phyloP scores from a whole-genome alignment of 2,329 filamentous ascomycete species.

The Fusarium sp. region DNA sequence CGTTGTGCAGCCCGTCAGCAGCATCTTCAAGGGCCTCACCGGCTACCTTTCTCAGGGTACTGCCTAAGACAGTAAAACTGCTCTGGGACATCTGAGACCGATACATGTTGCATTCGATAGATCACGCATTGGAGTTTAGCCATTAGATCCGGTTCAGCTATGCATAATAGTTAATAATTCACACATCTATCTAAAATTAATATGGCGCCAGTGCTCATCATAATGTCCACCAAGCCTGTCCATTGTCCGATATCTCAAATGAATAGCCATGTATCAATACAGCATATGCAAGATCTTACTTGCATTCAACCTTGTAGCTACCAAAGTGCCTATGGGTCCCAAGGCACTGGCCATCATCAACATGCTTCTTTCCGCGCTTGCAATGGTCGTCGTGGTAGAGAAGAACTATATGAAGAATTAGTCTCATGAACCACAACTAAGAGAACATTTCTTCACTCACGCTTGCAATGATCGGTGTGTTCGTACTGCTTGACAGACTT shows the following conservation, averaged over 20 bases:
- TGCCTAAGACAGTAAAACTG: neutral
- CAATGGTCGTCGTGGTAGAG: slow-evolving; percentile 18
- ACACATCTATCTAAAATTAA: slow-evolving; percentile 5
- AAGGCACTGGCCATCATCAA: slow-evolving; percentile 19
- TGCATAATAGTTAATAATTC: slow-evolving; percentile 18
- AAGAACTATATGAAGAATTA: neutral
- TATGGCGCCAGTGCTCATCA: neutral
- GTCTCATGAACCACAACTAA: fast-evolving
- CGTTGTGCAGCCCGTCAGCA: slow-evolving; percentile 16
- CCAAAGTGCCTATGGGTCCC: slow-evolving; percentile 7
- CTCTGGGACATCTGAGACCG: neutral
- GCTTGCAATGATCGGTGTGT: slow-evolving; percentile 16
- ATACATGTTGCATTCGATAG: neutral
- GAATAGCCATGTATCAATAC: too few relatives aligned
- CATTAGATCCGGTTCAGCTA: slow-evolving; percentile 15
- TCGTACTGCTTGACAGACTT: slow-evolving; percentile 24
- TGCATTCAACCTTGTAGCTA: slow-evolving; percentile 24
- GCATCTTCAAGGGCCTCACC: slow-evolving; percentile 9
- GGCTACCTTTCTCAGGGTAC: slow-evolving; percentile 18
- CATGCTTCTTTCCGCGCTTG: slow-evolving; percentile 27
- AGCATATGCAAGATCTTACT: neutral
- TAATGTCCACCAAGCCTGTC: too few relatives aligned
- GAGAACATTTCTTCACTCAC: neutral
- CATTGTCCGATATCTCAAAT: too few relatives aligned
- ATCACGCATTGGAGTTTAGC: slow-evolving; percentile 16